These are phyloP conservation scores for fission yeast (Schizosaccharomyces pombe) DNA, from an alignment of 805 yeast species.

Conservation along the genomic window ASM294v3 CU329670.1:3480001-3480500, in stretches of 20 bases:
- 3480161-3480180: slow-evolving; percentile 55
- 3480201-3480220: slow-evolving; percentile 95
- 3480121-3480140: slow-evolving; percentile 44
- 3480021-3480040: slow-evolving; percentile 78
- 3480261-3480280: slow-evolving; percentile 94
- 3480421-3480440: slow-evolving; percentile 78
- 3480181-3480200: slow-evolving; percentile 94
- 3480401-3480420: slow-evolving; percentile 89
- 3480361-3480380: slow-evolving; percentile 91
- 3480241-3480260: slow-evolving; percentile 81
- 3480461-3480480: slow-evolving; percentile 80
- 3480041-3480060: slow-evolving; percentile 50
- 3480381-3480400: slow-evolving; percentile 92
- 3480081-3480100: slow-evolving; percentile 88
- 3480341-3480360: slow-evolving; percentile 85
- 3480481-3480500: slow-evolving; percentile 98
- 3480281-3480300: slow-evolving; percentile 86
- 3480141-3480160: slow-evolving; percentile 36
- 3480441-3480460: slow-evolving; percentile 59
- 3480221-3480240: slow-evolving; percentile 87
- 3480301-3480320: slow-evolving; percentile 96
- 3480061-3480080: slow-evolving; percentile 95
- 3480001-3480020: slow-evolving; percentile 59
- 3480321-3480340: slow-evolving; percentile 80
- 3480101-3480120: slow-evolving; percentile 50